Evolutionary conservation across 1,284 basidiomycete genomes (phyloP).

Genomic region (Spongispora temasekensis): DNA sequence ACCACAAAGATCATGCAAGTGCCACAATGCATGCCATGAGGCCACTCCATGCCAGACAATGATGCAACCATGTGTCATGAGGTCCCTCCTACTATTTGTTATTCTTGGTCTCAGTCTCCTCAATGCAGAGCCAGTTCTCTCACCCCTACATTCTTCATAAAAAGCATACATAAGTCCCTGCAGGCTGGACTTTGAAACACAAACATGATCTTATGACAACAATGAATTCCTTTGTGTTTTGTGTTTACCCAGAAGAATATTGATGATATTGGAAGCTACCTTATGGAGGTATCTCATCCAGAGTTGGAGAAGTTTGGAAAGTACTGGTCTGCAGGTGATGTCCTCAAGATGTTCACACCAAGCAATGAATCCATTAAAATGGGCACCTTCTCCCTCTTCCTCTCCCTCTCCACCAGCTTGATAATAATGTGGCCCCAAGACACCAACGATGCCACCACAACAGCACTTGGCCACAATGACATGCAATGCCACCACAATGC

Average conservation of each 20-base stretch:
- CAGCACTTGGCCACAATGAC: no score
- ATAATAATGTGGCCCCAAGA: no score
- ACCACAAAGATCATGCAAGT: no score
- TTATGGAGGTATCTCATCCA: constrained; percentile 46
- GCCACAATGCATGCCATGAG: no score
- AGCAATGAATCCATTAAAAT: constrained; percentile 34
- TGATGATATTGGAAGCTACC: constrained; percentile 37
- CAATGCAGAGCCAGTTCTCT: constrained; percentile 13
- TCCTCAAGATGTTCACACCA: constrained; percentile 38
- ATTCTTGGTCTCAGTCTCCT: constrained; percentile 20
- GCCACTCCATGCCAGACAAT: no score
- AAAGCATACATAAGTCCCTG: constrained; percentile 32
- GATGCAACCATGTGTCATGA: no score
- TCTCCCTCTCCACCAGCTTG: no score
- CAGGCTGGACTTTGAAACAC: constrained; percentile 34
- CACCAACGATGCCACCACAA: no score
- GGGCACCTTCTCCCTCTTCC: no score
- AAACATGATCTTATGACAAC: constrained; percentile 24
- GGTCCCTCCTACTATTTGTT: constrained; percentile 17
- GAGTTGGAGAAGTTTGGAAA: constrained; percentile 43
- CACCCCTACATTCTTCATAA: constrained; percentile 33
- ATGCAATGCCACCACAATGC: no score
- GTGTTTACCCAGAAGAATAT: constrained; percentile 45
- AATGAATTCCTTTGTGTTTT: constrained; percentile 40
- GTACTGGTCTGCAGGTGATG: constrained; percentile 42